A percentile compares a stretch with the other conserved stretches of the same genome.
phyloP scores from a whole-genome alignment of 1,139 yeast genomes.

The Yamadazyma friedrichii region DNA sequence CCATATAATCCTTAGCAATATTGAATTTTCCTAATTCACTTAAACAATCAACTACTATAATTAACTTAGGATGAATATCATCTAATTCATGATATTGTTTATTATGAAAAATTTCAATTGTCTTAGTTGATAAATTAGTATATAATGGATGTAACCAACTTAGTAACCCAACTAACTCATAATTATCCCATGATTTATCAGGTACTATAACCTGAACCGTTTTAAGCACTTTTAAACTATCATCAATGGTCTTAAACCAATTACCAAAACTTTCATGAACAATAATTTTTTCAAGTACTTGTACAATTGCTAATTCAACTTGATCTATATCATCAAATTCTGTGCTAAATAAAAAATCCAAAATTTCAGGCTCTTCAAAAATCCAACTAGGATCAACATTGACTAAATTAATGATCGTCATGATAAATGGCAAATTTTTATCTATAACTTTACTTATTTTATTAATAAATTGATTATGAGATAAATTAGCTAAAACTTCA shows the following conservation, averaged over 20 bases:
- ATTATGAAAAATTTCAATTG: conserved; percentile 15
- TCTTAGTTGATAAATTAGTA: conserved; percentile 16
- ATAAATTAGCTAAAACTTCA: conserved; percentile 24
- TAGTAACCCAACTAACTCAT: conserved; percentile 49
- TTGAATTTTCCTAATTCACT: conserved; percentile 52
- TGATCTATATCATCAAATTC: conserved; percentile 2
- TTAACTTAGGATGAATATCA: conserved; percentile 22
- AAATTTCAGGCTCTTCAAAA: conserved; percentile 3
- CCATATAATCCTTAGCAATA: conserved; percentile 50
- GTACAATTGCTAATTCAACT: neutral
- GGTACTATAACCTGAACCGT: conserved; percentile 20
- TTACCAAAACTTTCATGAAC: conserved; percentile 22
- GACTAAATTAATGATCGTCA: conserved; percentile 12
- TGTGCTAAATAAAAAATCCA: conserved; percentile 1
- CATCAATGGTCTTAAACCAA: conserved; percentile 15
- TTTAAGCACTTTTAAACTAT: conserved; percentile 5
- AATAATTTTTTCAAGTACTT: neutral
- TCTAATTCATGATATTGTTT: conserved; percentile 13
- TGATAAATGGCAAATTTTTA: conserved; percentile 5
- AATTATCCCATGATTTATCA: conserved; percentile 53
- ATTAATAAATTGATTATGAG: conserved; percentile 7
- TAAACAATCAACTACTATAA: conserved; percentile 47
- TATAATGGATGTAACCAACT: conserved; percentile 54
- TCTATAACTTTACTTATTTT: conserved; percentile 6
- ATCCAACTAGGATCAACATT: conserved; percentile 10